phyloP scores from a whole-genome alignment of 2,329 filamentous ascomycete species.

The Didymella segeticola region DNA sequence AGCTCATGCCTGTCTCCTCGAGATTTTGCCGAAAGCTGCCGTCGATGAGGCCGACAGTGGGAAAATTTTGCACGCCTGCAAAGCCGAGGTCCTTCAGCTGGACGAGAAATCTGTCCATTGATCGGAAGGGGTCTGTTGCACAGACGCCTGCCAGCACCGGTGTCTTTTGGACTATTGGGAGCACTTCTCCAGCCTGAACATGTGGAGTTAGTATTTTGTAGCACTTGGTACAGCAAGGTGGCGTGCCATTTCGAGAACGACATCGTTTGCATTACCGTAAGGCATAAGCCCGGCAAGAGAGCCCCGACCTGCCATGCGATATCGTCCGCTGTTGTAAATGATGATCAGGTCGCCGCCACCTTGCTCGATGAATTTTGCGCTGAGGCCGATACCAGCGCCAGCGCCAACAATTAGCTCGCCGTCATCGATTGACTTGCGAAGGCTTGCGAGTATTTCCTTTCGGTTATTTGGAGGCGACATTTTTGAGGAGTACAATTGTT shows the following conservation, averaged over 20 bases:
- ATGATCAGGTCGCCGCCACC: conserved; percentile 74
- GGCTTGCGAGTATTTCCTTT: conserved; percentile 59
- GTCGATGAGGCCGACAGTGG: conserved; percentile 74
- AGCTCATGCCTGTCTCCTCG: conserved; percentile 76
- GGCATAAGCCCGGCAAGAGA: conserved; percentile 74
- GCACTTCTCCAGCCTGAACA: conserved; percentile 65
- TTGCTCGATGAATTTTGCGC: conserved; percentile 73
- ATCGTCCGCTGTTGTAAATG: conserved; percentile 75
- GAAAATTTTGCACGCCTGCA: conserved; percentile 75
- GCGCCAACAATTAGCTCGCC: conserved; percentile 70
- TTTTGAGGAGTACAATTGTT: not conserved
- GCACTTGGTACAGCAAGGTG: no score
- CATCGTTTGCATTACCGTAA: conserved; percentile 73
- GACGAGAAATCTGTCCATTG: conserved; percentile 65
- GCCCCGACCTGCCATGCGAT: conserved; percentile 74
- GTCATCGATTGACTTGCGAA: conserved; percentile 62
- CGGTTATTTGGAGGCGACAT: conserved; percentile 67
- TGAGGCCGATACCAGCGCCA: conserved; percentile 72
- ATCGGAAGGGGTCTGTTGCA: conserved; percentile 72
- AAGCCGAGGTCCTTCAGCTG: conserved; percentile 70
- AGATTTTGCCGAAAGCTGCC: conserved; percentile 70
- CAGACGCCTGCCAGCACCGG: conserved; percentile 75
- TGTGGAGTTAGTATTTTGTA: not conserved
- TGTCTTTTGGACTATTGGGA: conserved; percentile 68
- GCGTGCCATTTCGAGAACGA: conserved; percentile 70